phyloP scores from a whole-genome alignment of 306 rosid species.

The Quercus robur region DNA sequence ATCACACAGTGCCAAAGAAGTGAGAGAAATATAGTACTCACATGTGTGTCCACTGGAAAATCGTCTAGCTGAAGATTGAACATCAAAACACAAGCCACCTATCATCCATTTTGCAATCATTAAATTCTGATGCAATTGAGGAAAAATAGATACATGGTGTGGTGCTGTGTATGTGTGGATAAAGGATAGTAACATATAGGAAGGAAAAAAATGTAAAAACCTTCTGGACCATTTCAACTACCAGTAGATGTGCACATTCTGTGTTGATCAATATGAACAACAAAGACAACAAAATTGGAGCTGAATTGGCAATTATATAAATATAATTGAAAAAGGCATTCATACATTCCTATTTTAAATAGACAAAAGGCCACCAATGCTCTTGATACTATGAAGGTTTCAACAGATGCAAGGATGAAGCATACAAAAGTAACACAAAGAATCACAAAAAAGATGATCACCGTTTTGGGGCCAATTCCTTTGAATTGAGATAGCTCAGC shows the following conservation, averaged over 20 bases:
- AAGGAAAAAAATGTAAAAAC: neutral
- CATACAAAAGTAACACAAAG: slow-evolving; percentile 7
- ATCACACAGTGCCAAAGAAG: slow-evolving; percentile 3
- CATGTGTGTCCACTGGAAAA: slow-evolving; percentile 95
- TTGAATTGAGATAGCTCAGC: slow-evolving; percentile 75
- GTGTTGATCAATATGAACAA: neutral
- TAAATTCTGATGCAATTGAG: neutral
- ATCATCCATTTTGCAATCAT: neutral
- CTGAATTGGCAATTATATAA: too few relatives aligned
- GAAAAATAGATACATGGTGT: neutral
- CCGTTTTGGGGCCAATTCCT: slow-evolving; percentile 95
- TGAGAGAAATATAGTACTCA: slow-evolving; percentile 35
- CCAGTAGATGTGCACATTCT: neutral
- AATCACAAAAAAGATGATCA: slow-evolving; percentile 27
- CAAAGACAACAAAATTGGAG: neutral
- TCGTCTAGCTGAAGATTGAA: slow-evolving; percentile 83
- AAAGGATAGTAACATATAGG: neutral
- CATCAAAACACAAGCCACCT: slow-evolving; percentile 56
- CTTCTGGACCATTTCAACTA: neutral
- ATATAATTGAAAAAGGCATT: neutral
- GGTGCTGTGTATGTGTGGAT: neutral
- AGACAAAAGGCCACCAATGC: neutral
- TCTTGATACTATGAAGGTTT: neutral
- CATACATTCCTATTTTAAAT: neutral
- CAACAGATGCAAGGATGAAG: neutral